Conservation (phyloP, 441 rosid genomes). For the Croton setiger region DNA sequence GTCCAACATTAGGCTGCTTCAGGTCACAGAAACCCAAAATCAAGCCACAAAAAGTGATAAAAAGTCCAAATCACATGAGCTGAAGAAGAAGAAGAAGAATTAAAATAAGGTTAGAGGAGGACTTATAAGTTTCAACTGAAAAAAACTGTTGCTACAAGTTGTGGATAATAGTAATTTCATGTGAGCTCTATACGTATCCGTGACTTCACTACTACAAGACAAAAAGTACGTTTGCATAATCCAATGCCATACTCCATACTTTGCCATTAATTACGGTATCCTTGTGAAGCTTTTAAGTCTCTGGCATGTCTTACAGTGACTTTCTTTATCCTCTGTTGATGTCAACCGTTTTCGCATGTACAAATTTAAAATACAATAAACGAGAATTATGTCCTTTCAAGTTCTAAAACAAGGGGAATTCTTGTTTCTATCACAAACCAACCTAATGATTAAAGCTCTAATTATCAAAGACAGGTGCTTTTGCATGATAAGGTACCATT, state of each 20-base stretch:
- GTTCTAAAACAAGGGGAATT: too few species aligned
- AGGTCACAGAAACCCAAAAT: constrained; percentile 16
- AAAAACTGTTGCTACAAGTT: constrained; percentile 10
- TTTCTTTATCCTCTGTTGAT: background rate
- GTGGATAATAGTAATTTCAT: constrained; percentile 4
- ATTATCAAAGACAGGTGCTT: too few species aligned
- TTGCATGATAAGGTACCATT: too few species aligned
- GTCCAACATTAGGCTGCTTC: background rate
- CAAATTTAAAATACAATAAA: constrained; percentile 2
- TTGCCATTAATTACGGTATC: constrained; percentile 38
- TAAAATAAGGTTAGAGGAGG: too few species aligned
- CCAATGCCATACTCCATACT: constrained; percentile 12
- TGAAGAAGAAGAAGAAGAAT: constrained; percentile 10
- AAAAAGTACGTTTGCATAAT: constrained; percentile 16
- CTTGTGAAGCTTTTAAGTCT: constrained; percentile 23
- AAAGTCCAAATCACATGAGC: constrained; percentile 16
- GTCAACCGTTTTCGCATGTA: background rate
- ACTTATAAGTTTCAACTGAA: background rate
- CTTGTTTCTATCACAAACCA: too few species aligned
- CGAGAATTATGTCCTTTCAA: constrained; percentile 19
- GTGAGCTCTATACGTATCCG: constrained; percentile 32
- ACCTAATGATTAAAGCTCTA: too few species aligned
- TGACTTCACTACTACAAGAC: constrained; percentile 32
- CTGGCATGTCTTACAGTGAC: constrained; percentile 5
- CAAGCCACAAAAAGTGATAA: constrained; percentile 15